Evolutionary conservation across 2,329 filamentous ascomycete species (phyloP), one percentile per base, ranked within the genome.

Genomic region (Graphilbum fragrans): DNA sequence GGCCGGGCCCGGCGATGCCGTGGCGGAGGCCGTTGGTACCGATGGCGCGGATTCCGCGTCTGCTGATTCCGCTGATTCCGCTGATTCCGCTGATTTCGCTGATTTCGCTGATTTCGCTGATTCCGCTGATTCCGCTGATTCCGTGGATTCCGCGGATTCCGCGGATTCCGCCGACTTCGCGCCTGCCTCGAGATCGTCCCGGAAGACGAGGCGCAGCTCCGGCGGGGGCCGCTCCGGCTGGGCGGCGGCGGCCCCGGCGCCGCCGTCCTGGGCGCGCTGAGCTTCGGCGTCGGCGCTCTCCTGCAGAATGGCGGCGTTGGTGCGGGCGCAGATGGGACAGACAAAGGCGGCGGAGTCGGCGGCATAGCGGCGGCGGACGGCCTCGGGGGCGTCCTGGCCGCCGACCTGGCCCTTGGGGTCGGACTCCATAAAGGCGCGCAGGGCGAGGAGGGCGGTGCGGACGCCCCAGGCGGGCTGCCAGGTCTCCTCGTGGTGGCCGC

Each of bases 381-480:
- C 70, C 17, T 81, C 78, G 21, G 66, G 74, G 4, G 81, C 81
- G 49, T 95, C 88, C 52, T 96, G 68, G 0, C 92, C 92, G 12
- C 92, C 92, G 2, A 98, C 67, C 65, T 96, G 92, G 1, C 92
- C 92, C 51, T 75, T 77, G 9, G 84, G 79, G 51, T 90, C 85
- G 3, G 82, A 88, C 58, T 93, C 87, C 87, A 98, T 96, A 60
- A 95, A 95, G 51, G 77, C 82, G 41, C 92, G 67, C 38, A 96
- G 76, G 14, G 77, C 77, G 34, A 80, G 74, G 7, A 98, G 65
- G 16, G 92, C 90, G 4, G 92, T 96, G 45, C 92, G 74, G 10
- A 98, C 82, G 0, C 92, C 92, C 92, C 92, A 98, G 1, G 92
- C 92, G 0, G 92, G 92, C 70, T 95, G 90, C 92, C 92, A 98